Evolutionary conservation across 441 rosid species (phyloP).

Genomic region (Populus hybrid): DNA sequence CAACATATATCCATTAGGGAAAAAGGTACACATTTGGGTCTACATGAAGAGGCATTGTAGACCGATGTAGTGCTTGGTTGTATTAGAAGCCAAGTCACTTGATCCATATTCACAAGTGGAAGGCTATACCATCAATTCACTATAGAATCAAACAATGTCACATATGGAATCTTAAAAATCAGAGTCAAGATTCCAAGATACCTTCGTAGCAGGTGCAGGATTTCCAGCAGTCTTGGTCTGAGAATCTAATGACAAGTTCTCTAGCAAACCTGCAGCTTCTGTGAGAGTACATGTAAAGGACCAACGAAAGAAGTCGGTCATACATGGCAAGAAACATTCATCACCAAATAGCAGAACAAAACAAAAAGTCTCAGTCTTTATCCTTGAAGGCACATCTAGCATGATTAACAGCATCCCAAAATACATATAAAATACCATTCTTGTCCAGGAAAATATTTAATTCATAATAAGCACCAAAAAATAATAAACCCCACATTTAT

Average conservation of each 20-base stretch:
- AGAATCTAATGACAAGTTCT: constrained; percentile 68
- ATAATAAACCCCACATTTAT: not conserved
- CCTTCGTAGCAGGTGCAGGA: constrained; percentile 66
- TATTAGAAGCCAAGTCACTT: constrained; percentile 28
- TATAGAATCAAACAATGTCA: not conserved
- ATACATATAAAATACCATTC: not conserved
- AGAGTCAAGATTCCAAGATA: constrained; percentile 13
- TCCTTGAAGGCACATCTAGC: not conserved
- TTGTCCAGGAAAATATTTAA: not conserved
- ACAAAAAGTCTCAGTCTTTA: not conserved
- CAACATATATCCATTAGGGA: constrained; percentile 38
- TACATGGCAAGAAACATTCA: not conserved
- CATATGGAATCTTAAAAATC: not conserved
- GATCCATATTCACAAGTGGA: constrained; percentile 52
- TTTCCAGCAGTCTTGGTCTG: constrained; percentile 57
- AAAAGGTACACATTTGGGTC: constrained; percentile 47
- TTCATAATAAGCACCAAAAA: not conserved
- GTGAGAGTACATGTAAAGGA: constrained; percentile 42
- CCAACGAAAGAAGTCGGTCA: constrained; percentile 6
- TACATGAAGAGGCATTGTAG: constrained; percentile 12
- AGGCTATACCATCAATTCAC: constrained; percentile 30
- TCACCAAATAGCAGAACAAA: not conserved
- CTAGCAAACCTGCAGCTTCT: constrained; percentile 76
- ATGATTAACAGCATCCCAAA: not conserved
- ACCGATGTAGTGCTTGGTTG: constrained; percentile 15